These are phyloP conservation scores for Trametes elegans DNA, from an alignment of 768 basidiomycete genomes.

Conservation along the genomic window DNA sequence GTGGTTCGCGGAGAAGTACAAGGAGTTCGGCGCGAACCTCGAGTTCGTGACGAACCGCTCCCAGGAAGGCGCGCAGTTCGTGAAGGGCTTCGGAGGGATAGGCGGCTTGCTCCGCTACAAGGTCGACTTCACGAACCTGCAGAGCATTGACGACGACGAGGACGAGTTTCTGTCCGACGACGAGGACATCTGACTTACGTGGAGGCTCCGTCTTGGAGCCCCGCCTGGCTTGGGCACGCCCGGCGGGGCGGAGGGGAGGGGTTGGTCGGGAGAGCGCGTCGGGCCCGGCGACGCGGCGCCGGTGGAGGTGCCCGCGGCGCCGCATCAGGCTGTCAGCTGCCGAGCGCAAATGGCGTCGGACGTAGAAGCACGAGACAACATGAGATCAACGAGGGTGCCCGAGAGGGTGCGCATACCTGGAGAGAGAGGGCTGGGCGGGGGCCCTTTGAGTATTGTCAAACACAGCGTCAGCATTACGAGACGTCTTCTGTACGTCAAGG, in stretches of 20 bases:
- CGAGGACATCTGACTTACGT: conserved; percentile 80
- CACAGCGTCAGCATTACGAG: conserved; percentile 13
- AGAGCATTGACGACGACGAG: conserved; percentile 74
- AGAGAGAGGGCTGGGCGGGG: background rate
- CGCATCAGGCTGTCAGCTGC: background rate
- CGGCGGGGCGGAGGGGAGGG: conserved; percentile 53
- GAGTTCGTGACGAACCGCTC: conserved; percentile 96
- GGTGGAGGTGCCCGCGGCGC: background rate
- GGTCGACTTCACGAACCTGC: conserved; percentile 88
- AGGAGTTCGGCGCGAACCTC: conserved; percentile 92
- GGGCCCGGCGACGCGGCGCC: background rate
- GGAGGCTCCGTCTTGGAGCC: conserved; percentile 82
- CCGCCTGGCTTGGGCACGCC: conserved; percentile 61
- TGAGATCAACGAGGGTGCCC: background rate
- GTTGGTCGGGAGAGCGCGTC: conserved; percentile 2
- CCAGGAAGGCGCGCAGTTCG: conserved; percentile 97
- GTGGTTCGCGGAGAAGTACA: conserved; percentile 99
- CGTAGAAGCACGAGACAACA: background rate
- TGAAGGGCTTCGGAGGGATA: conserved; percentile 98
- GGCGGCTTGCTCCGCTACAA: conserved; percentile 96
- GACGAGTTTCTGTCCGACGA: conserved; percentile 83
- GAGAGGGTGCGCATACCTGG: background rate
- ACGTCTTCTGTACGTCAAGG: conserved; percentile 13
- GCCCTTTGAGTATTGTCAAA: background rate
- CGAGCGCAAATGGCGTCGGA: background rate